Evolutionary conservation across 768 basidiomycete species (phyloP), one percentile per base, ranked within the genome.

Genomic region (Tephrocybe sp.): DNA sequence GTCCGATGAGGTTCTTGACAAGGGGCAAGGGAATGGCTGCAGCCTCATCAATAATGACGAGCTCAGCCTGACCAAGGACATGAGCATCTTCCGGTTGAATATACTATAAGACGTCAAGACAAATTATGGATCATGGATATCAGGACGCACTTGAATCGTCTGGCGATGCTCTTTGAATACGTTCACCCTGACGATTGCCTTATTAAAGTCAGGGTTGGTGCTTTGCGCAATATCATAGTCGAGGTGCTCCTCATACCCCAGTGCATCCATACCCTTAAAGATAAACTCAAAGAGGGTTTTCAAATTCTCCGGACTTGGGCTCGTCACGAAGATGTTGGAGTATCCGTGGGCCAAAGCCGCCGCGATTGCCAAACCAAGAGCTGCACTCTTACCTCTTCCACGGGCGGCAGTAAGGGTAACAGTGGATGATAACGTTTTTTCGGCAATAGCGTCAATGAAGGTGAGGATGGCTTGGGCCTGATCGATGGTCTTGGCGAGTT

Each of bases 11-110:
- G 60, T 93, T 92, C 50, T 90, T 85, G 15, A 99, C 96, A 30
- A 99, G 86, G 2, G 96, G 94, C 15, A 98, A 82, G 1, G 97
- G 97, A 47, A 98, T 98, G 17, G 97, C 97, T 8, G 97, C 97
- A 6, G 96, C 96, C 70, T 99, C 97, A 62, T 99, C 97, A 57
- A 99, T 96, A 61, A 99, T 88, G 57, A 99, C 86, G 6, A 99
- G 80, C 62, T 99, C 97, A 0, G 97, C 97, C 66, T 98, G 97
- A 7, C 96, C 94, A 10, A 99, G 83, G 17, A 98, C 95, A 65
- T 99, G 96, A 0, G 93, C 89, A 66, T 99, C 97, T 77, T 97
- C 86, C 0, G 97, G 97, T 79, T 95, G 90, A 41, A 99, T 98
- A 66, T 98, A 99, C 93, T 99, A 56, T 9, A 37, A 7, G 37